Conservation (phyloP, 805 yeast species). For the Candida oleophila region DNA sequence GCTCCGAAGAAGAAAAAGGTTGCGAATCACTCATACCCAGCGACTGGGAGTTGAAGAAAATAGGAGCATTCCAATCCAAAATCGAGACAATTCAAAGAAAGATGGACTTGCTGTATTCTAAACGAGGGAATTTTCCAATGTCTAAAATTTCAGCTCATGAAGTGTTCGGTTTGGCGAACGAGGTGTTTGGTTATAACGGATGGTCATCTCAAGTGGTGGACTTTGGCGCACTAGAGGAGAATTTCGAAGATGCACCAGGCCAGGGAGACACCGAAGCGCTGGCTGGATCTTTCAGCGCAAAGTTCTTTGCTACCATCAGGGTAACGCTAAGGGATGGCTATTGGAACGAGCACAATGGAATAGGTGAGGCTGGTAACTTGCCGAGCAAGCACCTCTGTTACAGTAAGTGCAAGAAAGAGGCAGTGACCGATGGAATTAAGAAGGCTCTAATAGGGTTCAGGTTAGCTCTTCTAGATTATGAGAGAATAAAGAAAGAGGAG, state of each 20-base stretch:
- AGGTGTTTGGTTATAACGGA: constrained; percentile 55
- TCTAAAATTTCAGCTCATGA: constrained; percentile 13
- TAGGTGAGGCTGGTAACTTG: constrained; percentile 32
- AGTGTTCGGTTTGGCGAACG: constrained; percentile 45
- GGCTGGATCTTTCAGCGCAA: constrained; percentile 18
- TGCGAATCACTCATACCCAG: constrained; percentile 11
- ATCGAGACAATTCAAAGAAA: constrained; percentile 36
- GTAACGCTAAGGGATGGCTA: constrained; percentile 47
- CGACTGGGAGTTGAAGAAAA: constrained; percentile 46
- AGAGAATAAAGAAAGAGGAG: constrained; percentile 8
- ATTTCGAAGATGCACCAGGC: constrained; percentile 8
- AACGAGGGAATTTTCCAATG: constrained; percentile 1
- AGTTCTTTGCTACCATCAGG: constrained; percentile 28
- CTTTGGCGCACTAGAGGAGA: constrained; percentile 15
- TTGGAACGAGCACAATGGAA: constrained; percentile 33
- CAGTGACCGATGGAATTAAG: constrained; percentile 45
- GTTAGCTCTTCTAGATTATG: constrained; percentile 25
- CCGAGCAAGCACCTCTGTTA: constrained; percentile 35
- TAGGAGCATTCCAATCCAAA: constrained; percentile 49
- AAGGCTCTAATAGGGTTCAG: constrained; percentile 40
- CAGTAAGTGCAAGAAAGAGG: constrained; percentile 46
- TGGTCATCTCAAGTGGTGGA: constrained; percentile 49
- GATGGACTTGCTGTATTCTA: constrained; percentile 11
- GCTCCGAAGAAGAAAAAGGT: neutral
- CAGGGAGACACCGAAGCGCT: neutral